Evolutionary conservation across 306 rosid species (phyloP).

Genomic region (Medicago truncatula): DNA sequence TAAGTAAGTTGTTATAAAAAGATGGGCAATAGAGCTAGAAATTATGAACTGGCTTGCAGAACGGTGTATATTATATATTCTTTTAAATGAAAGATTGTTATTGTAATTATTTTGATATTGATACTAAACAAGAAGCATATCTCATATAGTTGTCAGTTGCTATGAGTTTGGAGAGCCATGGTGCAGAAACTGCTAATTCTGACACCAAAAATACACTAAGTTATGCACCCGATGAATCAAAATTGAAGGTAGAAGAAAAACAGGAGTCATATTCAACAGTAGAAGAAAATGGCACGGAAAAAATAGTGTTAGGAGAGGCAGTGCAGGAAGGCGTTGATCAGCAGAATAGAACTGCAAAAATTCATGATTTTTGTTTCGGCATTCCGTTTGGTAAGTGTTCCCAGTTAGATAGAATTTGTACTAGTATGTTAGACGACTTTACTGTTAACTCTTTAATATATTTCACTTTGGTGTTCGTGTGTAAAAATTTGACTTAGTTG

Average conservation of each 20-base stretch:
- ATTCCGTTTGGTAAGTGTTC: conserved; percentile 84
- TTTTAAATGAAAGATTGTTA: conserved; percentile 29
- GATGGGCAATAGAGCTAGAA: conserved; percentile 2
- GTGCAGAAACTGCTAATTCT: conserved; percentile 51
- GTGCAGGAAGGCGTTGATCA: conserved; percentile 44
- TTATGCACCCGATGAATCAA: conserved; percentile 51
- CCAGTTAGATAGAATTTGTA: conserved; percentile 28
- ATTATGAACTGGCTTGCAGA: conserved; percentile 1
- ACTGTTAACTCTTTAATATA: conserved; percentile 19
- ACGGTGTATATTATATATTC: conserved; percentile 9
- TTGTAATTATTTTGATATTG: conserved; percentile 41
- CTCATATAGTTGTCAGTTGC: conserved; percentile 57
- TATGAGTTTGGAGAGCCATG: conserved; percentile 64
- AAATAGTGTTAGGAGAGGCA: conserved; percentile 45
- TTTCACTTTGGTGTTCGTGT: conserved; percentile 25
- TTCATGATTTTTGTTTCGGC: conserved; percentile 97
- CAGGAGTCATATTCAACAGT: conserved; percentile 45
- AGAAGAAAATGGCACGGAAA: conserved; percentile 47
- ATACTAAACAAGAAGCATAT: conserved; percentile 43
- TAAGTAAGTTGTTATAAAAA: too few species aligned
- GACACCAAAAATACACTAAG: conserved; percentile 51
- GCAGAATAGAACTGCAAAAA: conserved; percentile 64
- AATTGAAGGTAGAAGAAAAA: conserved; percentile 49
- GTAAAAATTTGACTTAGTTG: conserved; percentile 19
- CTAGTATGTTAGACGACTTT: conserved; percentile 15